Conservation (phyloP, 1,284 basidiomycete genomes). For the Trichosporon asahii region DNA sequence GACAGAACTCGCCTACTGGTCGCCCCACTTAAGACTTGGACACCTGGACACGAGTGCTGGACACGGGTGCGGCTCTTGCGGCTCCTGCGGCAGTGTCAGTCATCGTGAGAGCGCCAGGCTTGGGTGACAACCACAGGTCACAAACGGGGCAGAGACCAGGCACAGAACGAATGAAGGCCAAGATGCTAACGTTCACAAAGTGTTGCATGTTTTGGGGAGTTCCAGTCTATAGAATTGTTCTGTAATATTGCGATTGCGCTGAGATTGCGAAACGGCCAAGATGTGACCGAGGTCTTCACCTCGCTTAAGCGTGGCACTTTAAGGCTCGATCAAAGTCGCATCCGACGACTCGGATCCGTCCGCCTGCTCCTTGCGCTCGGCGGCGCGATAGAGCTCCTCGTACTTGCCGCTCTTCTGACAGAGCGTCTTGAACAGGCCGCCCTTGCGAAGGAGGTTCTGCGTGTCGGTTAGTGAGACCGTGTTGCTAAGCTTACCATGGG, state of each 20-base stretch:
- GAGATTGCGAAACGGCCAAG: not conserved
- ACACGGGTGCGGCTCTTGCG: not conserved
- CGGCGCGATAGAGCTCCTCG: slow-evolving; percentile 55
- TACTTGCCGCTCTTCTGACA: slow-evolving; percentile 77
- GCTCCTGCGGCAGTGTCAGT: not conserved
- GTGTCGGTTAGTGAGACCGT: not conserved
- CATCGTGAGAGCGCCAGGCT: not conserved
- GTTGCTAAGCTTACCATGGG: slow-evolving; percentile 55
- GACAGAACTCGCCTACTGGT: no score
- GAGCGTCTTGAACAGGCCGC: slow-evolving; percentile 72
- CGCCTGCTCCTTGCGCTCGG: slow-evolving; percentile 44
- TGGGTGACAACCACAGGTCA: not conserved
- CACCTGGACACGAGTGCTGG: not conserved
- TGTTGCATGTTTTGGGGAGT: not conserved
- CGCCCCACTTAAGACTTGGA: not conserved
- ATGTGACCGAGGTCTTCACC: not conserved
- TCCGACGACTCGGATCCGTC: not conserved
- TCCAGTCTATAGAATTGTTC: not conserved
- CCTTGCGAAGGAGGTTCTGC: slow-evolving; percentile 66
- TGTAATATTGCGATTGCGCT: not conserved
- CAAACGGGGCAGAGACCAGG: not conserved
- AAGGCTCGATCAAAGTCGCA: not conserved
- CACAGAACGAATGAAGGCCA: not conserved
- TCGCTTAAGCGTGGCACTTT: not conserved
- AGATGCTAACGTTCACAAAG: not conserved